phyloP scores from a whole-genome alignment of 2,329 filamentous ascomycete genomes.

The Periconia sp. region DNA sequence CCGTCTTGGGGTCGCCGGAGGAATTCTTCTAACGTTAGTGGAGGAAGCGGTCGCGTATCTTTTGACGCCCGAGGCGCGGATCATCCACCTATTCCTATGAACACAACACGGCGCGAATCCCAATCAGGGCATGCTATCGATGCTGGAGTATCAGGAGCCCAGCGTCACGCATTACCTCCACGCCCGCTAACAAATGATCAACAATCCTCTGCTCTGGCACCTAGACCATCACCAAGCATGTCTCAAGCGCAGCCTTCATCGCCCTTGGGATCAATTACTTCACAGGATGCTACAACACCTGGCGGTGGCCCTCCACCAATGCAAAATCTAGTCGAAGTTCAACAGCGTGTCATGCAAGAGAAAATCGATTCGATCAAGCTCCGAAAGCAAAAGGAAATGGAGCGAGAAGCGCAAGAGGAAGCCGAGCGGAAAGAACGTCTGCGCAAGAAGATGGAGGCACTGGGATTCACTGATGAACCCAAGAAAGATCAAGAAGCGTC shows the following conservation, averaged over 20 bases:
- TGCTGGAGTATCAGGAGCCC: conserved; percentile 17
- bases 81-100: conserved; percentile 27
- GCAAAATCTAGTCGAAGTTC: conserved; percentile 65
- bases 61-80: conserved; percentile 51
- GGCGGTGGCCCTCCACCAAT: conserved; percentile 47
- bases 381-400: conserved; percentile 58
- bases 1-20: conserved; percentile 72
- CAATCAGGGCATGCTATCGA: conserved; percentile 35
- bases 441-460: conserved; percentile 68
- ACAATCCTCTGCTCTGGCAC: conserved; percentile 54
- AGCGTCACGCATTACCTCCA: conserved; percentile 20
- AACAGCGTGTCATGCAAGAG: conserved; percentile 70
- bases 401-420: conserved; percentile 70
- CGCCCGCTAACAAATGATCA: conserved; percentile 91
- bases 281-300: conserved; percentile 28
- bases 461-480: conserved; percentile 58
- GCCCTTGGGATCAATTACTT: conserved; percentile 36
- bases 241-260: conserved; percentile 37
- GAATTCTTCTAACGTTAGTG: conserved; percentile 89
- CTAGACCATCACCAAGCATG: conserved; percentile 30
- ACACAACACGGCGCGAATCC: conserved; percentile 31
- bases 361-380: conserved; percentile 68
- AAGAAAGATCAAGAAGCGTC: conserved; percentile 43
- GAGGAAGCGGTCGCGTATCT: conserved; percentile 71
- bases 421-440: conserved; percentile 72